Evolutionary conservation across 2,329 filamentous ascomycete species (phyloP).

Genomic region (Penicillium palitans): DNA sequence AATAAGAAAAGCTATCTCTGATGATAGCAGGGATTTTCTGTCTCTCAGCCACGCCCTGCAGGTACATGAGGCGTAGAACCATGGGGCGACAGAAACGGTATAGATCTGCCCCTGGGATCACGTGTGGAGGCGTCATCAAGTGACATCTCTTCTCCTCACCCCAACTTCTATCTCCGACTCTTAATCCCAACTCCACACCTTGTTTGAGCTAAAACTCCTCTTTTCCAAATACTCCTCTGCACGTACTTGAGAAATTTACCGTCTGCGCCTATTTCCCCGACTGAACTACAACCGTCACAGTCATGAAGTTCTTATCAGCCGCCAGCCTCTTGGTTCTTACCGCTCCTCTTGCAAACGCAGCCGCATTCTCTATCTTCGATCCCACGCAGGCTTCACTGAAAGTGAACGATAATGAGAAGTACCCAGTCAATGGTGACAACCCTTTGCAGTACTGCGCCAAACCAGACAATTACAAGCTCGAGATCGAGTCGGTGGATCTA

Average conservation of each 20-base stretch:
- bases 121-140: slow-evolving; percentile 25
- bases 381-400: slow-evolving; percentile 52
- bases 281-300: slow-evolving; percentile 7
- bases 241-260: neutral
- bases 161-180: slow-evolving; percentile 4
- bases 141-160: slow-evolving; percentile 18
- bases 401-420: slow-evolving; percentile 47
- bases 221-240: neutral
- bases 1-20: too few relatives aligned
- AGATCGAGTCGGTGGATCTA: slow-evolving; percentile 77
- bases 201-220: neutral
- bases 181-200: neutral
- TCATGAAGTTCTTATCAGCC: slow-evolving; percentile 46
- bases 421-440: slow-evolving; percentile 78
- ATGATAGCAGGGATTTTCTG: neutral
- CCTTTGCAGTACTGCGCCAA: slow-evolving; percentile 77
- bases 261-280: neutral
- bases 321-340: slow-evolving; percentile 46
- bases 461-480: slow-evolving; percentile 68
- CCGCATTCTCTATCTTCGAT: slow-evolving; percentile 51
- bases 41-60: slow-evolving; percentile 3
- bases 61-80: slow-evolving; percentile 6
- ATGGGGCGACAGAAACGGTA: slow-evolving; percentile 1
- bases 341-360: slow-evolving; percentile 48
- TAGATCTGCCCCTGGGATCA: slow-evolving; percentile 13